Conservation (phyloP, 306 rosid genomes). For the Dicorynia guianensis region DNA sequence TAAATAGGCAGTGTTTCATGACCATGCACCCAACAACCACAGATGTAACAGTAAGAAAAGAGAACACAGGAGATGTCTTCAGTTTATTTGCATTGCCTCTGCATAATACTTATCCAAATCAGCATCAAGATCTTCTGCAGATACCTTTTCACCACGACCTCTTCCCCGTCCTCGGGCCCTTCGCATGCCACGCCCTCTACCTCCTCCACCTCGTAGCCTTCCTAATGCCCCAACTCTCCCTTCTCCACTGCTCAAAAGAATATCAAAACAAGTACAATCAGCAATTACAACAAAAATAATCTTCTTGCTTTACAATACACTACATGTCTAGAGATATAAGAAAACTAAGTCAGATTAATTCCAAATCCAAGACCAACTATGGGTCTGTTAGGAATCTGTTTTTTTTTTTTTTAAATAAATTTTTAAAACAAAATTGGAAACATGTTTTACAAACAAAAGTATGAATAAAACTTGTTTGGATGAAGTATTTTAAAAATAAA, state of each 20-base stretch:
- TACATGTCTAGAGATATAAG: background rate
- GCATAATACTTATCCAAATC: conserved; percentile 96
- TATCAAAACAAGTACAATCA: conserved; percentile 21
- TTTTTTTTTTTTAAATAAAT: no score
- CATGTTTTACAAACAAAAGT: no score
- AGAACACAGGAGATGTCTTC: conserved; percentile 47
- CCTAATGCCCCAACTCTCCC: conserved; percentile 65
- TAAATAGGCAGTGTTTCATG: conserved; percentile 54
- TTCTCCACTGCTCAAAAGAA: conserved; percentile 65
- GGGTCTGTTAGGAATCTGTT: no score
- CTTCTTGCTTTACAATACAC: background rate
- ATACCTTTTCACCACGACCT: conserved; percentile 76
- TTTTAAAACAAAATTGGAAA: no score
- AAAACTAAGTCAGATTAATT: background rate
- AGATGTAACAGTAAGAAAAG: conserved; percentile 55
- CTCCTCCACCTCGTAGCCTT: conserved; percentile 68
- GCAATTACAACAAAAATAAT: conserved; percentile 8
- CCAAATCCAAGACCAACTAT: no score
- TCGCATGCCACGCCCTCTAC: conserved; percentile 71
- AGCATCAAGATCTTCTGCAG: conserved; percentile 95
- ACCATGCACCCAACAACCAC: conserved; percentile 55
- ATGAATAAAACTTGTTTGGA: no score
- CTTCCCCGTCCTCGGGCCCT: conserved; percentile 53
- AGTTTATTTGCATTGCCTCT: conserved; percentile 78
- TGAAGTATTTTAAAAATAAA: no score